Conservation (phyloP, 371 early-diverging fungal genomes). For the Apophysomyces sp. region DNA sequence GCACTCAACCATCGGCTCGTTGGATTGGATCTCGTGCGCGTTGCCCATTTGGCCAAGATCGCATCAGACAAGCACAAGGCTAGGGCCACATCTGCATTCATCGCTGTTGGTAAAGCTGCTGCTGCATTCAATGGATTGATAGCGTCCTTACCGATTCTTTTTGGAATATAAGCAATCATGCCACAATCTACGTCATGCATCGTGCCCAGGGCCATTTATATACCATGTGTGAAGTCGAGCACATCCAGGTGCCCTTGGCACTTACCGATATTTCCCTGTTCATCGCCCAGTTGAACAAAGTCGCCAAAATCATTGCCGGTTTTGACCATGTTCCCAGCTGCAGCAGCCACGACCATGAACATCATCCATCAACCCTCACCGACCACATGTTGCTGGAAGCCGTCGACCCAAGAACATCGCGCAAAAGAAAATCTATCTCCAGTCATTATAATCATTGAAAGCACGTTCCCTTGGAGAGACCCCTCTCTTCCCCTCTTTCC, state of each 20-base stretch:
- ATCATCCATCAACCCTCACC: conserved; percentile 15
- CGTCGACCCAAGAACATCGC: conserved; percentile 1
- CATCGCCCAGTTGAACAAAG: conserved; percentile 17
- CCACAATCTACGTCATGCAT: conserved; percentile 20
- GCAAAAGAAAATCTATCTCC: conserved; percentile 17
- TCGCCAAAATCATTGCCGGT: conserved; percentile 14
- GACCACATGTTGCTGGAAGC: conserved; percentile 10
- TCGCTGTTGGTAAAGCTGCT: conserved; percentile 10
- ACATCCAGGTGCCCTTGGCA: conserved; percentile 14
- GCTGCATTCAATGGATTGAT: conserved; percentile 7
- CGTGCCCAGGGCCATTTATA: conserved; percentile 14
- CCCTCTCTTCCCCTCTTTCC: neutral
- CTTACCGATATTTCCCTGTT: conserved; percentile 18
- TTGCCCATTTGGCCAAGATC: conserved; percentile 12
- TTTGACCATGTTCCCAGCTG: conserved; percentile 19
- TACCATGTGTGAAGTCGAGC: conserved; percentile 24
- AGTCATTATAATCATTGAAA: conserved; percentile 7
- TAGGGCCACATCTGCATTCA: conserved; percentile 10
- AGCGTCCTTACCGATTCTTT: conserved; percentile 10
- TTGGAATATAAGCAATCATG: conserved; percentile 20
- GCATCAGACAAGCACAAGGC: conserved; percentile 22
- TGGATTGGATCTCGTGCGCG: conserved; percentile 17
- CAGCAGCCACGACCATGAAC: conserved; percentile 10
- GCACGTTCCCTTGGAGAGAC: neutral
- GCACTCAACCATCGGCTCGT: conserved; percentile 15